phyloP scores from a whole-genome alignment of 306 rosid species.

The Acacia confusa region DNA sequence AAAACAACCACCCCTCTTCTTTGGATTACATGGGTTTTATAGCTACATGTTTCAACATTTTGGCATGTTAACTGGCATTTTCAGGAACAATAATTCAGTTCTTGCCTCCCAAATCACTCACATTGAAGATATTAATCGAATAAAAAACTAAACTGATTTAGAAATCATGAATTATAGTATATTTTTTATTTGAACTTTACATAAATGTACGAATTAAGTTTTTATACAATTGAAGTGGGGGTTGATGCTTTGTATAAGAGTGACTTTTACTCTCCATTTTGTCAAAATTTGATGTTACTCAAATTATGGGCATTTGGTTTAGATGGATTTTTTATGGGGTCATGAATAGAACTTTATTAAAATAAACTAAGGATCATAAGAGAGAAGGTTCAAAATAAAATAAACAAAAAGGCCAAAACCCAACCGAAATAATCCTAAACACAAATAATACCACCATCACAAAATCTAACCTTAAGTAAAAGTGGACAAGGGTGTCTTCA shows the following conservation, averaged over 20 bases:
- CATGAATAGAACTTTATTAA: no score
- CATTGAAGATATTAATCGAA: neutral
- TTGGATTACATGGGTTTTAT: neutral
- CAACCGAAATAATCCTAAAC: no score
- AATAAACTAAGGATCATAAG: no score
- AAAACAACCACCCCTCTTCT: neutral
- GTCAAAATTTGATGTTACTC: neutral
- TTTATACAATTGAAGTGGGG: neutral
- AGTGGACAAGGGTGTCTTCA: no score
- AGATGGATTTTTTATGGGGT: no score
- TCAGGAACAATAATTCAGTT: conserved; percentile 4
- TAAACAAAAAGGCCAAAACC: no score
- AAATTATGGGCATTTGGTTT: neutral
- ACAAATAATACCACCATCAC: no score
- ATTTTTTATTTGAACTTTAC: no score
- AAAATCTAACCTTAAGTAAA: no score
- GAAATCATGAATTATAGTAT: neutral
- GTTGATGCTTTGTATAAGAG: neutral
- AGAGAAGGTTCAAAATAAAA: no score
- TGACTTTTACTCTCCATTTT: neutral
- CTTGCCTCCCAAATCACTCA: neutral
- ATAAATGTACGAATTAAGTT: neutral
- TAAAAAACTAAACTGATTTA: neutral
- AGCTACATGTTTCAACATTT: neutral
- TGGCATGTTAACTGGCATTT: neutral